Base-by-base conservation (phyloP, 2,329 filamentous ascomycete genomes). In the Lachnellula subtilissima region DNA sequence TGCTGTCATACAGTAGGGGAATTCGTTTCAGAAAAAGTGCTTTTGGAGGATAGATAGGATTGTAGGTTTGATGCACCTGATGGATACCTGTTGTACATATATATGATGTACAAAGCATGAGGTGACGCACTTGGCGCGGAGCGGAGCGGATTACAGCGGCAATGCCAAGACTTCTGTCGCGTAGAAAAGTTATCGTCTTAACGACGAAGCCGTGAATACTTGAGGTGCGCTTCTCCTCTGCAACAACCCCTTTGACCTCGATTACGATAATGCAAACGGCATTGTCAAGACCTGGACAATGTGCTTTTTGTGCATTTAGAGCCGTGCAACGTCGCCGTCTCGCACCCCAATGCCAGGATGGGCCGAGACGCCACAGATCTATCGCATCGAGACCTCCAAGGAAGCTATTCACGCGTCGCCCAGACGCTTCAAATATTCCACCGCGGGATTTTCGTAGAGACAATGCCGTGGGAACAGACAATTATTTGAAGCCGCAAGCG, bases 221-320 rank as follows among this genome's bases (percentile, higher is more conserved):
- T 32, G 28, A 12, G 28, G 9, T 4, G 28, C 9, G 28, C 28
- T 32, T 12, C 11, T 32, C 28, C 9, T 32, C 28, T 11, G 11
- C 28, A 32, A 32, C 28, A 12, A 32, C 17, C 40, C 25, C 6
- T 48, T 19, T 28, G 17, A 25, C 19, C 35, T 47, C 52, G 9
- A 43, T 28, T 40, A 40, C 51, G 64, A 64, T 68, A 64, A 77
- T 78, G 75, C 72, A 69, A 68, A 61, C 66, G 69, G 71, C 73
- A 65, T 65, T 64, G 53, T 64, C 63, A 52, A 68, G 60, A 64
- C 65, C 68, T 62, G 70, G 67, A 48, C 65, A 65, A 65, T 76
- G 75, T 70, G 68, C 75, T 39, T 67, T 75, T 60, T 75, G 73
- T 66, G 62, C 69, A 32, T 72, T 75, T 57, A 70, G 68, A 61